Percentiles rank a stretch among this genome's conserved stretches.
Evolutionary conservation across 1,284 basidiomycete genomes (phyloP).

Genomic region (Sporisorium iseilematis-ciliati): DNA sequence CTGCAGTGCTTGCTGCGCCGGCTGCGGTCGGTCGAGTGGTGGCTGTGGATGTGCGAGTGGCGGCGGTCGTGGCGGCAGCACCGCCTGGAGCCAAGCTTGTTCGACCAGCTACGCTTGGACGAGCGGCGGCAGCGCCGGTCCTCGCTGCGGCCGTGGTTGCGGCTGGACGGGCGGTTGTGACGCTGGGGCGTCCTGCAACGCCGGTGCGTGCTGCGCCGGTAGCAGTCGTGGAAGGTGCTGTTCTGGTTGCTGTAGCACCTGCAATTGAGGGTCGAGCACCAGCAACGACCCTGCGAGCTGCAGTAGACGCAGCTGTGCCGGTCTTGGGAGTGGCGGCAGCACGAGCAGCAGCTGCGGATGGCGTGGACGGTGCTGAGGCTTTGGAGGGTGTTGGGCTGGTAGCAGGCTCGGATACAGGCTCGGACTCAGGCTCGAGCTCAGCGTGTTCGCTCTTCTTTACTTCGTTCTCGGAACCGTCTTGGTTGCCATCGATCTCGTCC

Average conservation of each 20-base stretch:
- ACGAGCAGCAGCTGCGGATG: slow-evolving; percentile 12
- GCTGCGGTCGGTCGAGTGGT: slow-evolving; percentile 24
- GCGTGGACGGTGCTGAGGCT: slow-evolving; percentile 19
- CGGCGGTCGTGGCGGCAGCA: slow-evolving; percentile 4
- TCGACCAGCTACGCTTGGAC: slow-evolving; percentile 31
- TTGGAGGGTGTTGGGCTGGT: slow-evolving; percentile 11
- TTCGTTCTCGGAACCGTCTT: slow-evolving; percentile 8
- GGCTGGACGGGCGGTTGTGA: slow-evolving; percentile 13
- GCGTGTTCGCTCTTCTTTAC: slow-evolving; percentile 12
- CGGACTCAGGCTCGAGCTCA: background rate
- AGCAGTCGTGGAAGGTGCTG: slow-evolving; percentile 12
- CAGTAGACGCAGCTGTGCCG: slow-evolving; percentile 20
- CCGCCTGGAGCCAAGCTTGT: slow-evolving; percentile 30
- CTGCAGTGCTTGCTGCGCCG: slow-evolving; percentile 14
- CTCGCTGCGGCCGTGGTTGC: slow-evolving; percentile 12
- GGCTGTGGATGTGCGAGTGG: slow-evolving; percentile 16
- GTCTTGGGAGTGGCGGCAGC: slow-evolving; percentile 11
- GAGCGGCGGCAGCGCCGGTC: slow-evolving; percentile 8
- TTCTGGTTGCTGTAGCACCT: slow-evolving; percentile 18
- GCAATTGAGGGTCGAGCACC: slow-evolving; percentile 32
- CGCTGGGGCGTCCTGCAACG: slow-evolving; percentile 27
- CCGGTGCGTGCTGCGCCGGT: slow-evolving; percentile 16
- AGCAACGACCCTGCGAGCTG: slow-evolving; percentile 24
- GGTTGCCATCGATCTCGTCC: slow-evolving; percentile 12
- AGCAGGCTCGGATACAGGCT: background rate